A percentile compares a stretch with the other conserved stretches of the same genome.
Evolutionary conservation across 1,284 basidiomycete genomes (phyloP).

Genomic region (Peniophora sp.): DNA sequence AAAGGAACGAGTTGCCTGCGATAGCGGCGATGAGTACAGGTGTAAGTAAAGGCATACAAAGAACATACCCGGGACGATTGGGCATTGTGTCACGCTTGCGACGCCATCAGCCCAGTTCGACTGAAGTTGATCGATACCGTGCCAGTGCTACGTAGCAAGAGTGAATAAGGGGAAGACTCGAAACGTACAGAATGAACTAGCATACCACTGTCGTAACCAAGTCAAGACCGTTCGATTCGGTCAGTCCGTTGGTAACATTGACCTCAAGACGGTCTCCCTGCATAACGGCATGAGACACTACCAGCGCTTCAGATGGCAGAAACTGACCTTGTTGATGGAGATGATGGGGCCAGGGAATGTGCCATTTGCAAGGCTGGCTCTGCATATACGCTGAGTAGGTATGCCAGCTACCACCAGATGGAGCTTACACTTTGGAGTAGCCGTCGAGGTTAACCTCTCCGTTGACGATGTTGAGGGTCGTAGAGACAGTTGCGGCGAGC

Average conservation of each 20-base stretch:
- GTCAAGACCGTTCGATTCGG: conserved; percentile 22
- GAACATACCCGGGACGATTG: conserved; percentile 29
- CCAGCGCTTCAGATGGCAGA: neutral
- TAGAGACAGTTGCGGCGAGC: neutral
- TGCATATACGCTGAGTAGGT: conserved; percentile 4
- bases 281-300: neutral
- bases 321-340: conserved; percentile 12
- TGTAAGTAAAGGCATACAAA: no score
- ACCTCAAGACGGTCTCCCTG: conserved; percentile 20
- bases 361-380: conserved; percentile 18
- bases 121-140: conserved; percentile 23
- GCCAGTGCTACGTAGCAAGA: conserved; percentile 24
- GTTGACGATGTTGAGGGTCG: conserved; percentile 15
- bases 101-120: conserved; percentile 17
- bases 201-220: conserved; percentile 25
- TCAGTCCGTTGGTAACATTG: conserved; percentile 26
- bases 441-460: conserved; percentile 16
- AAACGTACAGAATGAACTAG: neutral
- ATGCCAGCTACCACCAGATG: neutral
- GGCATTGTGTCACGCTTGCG: conserved; percentile 39
- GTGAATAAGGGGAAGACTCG: neutral
- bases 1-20: conserved; percentile 31
- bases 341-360: conserved; percentile 19
- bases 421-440: neutral
- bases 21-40: no score